Conservation (phyloP, 441 rosid genomes). For the California macrophylla region DNA sequence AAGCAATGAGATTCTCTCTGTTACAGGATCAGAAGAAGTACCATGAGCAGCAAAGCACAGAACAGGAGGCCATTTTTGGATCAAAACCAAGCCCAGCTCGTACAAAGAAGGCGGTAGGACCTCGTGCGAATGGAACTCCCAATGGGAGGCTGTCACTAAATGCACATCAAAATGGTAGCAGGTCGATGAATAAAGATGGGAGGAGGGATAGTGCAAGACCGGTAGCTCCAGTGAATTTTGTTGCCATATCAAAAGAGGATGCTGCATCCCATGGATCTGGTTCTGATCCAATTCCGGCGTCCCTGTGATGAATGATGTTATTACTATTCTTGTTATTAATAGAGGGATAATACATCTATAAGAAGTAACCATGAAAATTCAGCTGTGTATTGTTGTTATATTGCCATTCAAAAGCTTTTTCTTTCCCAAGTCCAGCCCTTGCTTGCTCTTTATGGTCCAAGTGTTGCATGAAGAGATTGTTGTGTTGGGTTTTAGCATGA, state of each 20-base stretch:
- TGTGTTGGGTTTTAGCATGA: no score
- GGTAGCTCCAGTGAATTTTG: slow-evolving; percentile 61
- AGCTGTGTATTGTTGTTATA: slow-evolving; percentile 30
- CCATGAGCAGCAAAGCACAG: slow-evolving; percentile 66
- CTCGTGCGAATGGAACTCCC: slow-evolving; percentile 72
- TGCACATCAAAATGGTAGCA: slow-evolving; percentile 63
- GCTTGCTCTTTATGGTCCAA: no score
- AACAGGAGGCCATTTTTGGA: slow-evolving; percentile 64
- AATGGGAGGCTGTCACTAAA: slow-evolving; percentile 68
- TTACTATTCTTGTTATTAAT: slow-evolving; percentile 20
- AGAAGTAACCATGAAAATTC: slow-evolving; percentile 20
- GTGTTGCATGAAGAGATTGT: no score
- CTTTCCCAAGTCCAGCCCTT: no score
- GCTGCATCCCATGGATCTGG: slow-evolving; percentile 63
- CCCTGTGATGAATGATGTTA: slow-evolving; percentile 44
- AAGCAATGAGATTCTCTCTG: background rate
- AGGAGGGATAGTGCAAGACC: slow-evolving; percentile 57
- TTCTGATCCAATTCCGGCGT: slow-evolving; percentile 43
- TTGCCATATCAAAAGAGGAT: slow-evolving; percentile 74
- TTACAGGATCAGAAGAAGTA: slow-evolving; percentile 79
- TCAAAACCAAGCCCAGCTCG: slow-evolving; percentile 84
- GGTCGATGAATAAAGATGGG: slow-evolving; percentile 57
- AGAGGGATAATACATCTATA: slow-evolving; percentile 21
- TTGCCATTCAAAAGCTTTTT: slow-evolving; percentile 19
- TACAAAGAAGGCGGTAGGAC: slow-evolving; percentile 53